Evolutionary conservation across 345 rosid genomes (phyloP).

Genomic region (Brassica rapa): DNA sequence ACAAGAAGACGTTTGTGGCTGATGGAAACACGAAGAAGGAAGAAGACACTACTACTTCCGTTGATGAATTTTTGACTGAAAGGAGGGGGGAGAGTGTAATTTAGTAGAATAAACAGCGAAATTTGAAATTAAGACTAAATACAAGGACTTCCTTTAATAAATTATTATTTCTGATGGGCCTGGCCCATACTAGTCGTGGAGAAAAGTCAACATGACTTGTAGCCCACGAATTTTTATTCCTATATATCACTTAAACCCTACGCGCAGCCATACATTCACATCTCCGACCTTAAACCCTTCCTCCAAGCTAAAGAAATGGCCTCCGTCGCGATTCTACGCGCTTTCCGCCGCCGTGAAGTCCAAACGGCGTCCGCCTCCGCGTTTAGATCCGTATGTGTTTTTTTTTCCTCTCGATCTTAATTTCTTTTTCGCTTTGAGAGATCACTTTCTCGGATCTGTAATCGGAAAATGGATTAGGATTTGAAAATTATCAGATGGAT

Average conservation of each 20-base stretch:
- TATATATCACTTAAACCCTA: constrained; percentile 40
- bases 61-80: constrained; percentile 43
- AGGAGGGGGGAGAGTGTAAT: neutral
- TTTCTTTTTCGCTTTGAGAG: neutral
- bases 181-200: constrained; percentile 8
- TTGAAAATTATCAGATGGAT: neutral
- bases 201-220: constrained; percentile 26
- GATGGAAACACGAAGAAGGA: constrained; percentile 29
- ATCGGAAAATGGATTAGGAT: neutral
- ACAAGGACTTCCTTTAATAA: neutral
- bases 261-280: constrained; percentile 23
- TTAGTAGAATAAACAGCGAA: neutral
- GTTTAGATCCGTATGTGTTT: constrained; percentile 46
- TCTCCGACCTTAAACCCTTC: constrained; percentile 36
- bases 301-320: constrained; percentile 43
- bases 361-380: constrained; percentile 51
- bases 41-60: constrained; percentile 29
- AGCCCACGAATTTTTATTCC: constrained; percentile 30
- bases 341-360: constrained; percentile 51
- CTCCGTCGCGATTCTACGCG: constrained; percentile 47
- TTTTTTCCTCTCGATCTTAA: neutral
- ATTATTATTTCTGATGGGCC: neutral
- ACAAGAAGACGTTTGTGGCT: constrained; percentile 28
- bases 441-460: constrained; percentile 15
- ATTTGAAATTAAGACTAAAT: neutral